A percentile compares a stretch with the other conserved stretches of the same genome.
phyloP scores from a whole-genome alignment of 179 eudicot genomes.

The Vitellaria paradoxa region DNA sequence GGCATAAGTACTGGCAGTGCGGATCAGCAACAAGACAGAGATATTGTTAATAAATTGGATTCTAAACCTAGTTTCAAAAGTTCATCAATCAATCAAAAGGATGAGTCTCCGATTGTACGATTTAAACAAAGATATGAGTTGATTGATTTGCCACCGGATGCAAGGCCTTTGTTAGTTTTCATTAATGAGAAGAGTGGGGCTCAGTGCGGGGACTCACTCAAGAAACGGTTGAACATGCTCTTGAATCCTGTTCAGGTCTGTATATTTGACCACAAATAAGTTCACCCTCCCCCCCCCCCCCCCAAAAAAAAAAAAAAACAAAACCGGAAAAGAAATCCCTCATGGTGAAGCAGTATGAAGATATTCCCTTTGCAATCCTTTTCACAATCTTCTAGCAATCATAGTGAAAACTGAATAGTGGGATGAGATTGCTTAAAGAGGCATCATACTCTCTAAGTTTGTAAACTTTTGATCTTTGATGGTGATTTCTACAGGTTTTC shows the following conservation, averaged over 20 bases:
- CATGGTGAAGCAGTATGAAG: too few species aligned
- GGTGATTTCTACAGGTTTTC: slow-evolving; percentile 48
- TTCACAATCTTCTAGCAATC: not conserved
- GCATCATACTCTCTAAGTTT: not conserved
- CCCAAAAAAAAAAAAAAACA: too few species aligned
- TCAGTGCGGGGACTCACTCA: slow-evolving; percentile 83
- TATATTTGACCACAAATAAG: not conserved
- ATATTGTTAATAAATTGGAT: slow-evolving; percentile 39
- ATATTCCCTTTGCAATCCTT: too few species aligned
- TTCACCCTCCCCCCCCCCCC: too few species aligned
- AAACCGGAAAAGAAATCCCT: too few species aligned
- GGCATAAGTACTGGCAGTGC: slow-evolving; percentile 26
- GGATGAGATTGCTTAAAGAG: not conserved
- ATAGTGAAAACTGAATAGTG: not conserved
- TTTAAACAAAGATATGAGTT: slow-evolving; percentile 64
- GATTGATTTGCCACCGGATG: slow-evolving; percentile 80
- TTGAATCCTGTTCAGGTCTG: slow-evolving; percentile 95
- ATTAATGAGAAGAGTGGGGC: slow-evolving; percentile 98
- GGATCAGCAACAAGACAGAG: slow-evolving; percentile 41
- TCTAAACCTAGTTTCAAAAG: slow-evolving; percentile 41
- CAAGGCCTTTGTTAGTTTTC: slow-evolving; percentile 91
- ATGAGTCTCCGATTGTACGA: slow-evolving; percentile 46
- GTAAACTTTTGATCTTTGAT: slow-evolving; percentile 2
- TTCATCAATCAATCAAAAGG: slow-evolving; percentile 55
- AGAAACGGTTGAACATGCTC: slow-evolving; percentile 77